phyloP scores from a whole-genome alignment of 1,284 basidiomycete species.

The Papiliotrema nemorosa region DNA sequence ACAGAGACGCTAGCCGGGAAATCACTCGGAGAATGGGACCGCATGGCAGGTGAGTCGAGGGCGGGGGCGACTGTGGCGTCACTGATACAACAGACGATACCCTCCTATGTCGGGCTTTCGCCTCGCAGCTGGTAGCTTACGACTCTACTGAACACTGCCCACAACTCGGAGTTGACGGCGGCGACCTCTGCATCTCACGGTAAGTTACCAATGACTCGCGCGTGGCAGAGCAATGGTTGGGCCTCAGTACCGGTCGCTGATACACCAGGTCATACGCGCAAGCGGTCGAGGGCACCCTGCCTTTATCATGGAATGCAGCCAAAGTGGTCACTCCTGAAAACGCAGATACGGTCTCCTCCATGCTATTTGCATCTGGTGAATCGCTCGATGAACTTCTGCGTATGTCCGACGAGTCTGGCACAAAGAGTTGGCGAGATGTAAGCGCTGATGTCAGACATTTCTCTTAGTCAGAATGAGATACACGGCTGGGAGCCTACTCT shows the following conservation, averaged over 20 bases:
- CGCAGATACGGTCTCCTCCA: background rate
- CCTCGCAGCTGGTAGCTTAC: conserved; percentile 1
- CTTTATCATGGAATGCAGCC: background rate
- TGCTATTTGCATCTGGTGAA: background rate
- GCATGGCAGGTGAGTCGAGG: background rate
- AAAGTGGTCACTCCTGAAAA: background rate
- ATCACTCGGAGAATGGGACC: background rate
- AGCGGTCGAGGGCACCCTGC: background rate
- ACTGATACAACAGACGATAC: background rate
- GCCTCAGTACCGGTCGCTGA: background rate
- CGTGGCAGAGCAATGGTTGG: too few species aligned
- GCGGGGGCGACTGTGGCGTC: background rate
- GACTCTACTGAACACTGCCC: background rate
- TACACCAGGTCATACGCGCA: background rate
- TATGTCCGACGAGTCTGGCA: too few species aligned
- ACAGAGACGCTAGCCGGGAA: background rate
- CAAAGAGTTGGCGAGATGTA: too few species aligned
- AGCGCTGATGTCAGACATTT: background rate
- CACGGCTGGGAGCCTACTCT: conserved; percentile 30
- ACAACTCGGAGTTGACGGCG: background rate
- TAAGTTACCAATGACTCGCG: too few species aligned
- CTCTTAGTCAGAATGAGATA: background rate
- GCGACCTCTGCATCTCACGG: background rate
- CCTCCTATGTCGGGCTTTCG: background rate
- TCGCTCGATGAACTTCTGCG: background rate